Percentiles rank a stretch among this genome's conserved stretches.
phyloP scores from a whole-genome alignment of 1,139 yeast genomes.

The Kodamaea sp. region DNA sequence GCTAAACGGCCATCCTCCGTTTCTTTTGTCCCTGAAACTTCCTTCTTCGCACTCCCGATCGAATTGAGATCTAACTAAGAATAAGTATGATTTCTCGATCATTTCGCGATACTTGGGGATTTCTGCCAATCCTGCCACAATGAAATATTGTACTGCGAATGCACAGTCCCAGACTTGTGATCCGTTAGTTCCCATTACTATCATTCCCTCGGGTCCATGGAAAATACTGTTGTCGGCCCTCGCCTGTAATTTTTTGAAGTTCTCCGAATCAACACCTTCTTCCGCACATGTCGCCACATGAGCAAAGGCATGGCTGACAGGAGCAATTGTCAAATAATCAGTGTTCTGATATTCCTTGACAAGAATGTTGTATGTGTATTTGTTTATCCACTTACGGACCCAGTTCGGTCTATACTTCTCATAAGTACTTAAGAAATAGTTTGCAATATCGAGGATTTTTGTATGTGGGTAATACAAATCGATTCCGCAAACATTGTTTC shows the following conservation, averaged over 20 bases:
- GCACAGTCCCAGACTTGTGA: constrained; percentile 98
- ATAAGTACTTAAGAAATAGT: constrained; percentile 59
- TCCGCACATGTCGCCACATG: constrained; percentile 67
- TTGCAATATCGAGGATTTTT: constrained; percentile 60
- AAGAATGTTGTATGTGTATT: constrained; percentile 61
- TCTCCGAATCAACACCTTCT: constrained; percentile 69
- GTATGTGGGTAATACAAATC: constrained; percentile 96
- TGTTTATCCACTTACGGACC: constrained; percentile 57
- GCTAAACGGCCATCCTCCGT: constrained; percentile 97
- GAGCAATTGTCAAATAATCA: constrained; percentile 85
- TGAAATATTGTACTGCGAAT: constrained; percentile 81
- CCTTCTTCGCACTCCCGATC: constrained; percentile 77
- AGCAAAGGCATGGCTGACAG: constrained; percentile 86
- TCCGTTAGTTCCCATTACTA: constrained; percentile 97
- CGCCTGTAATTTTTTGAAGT: constrained; percentile 54
- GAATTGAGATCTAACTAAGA: constrained; percentile 81
- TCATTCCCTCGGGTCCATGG: constrained; percentile 88
- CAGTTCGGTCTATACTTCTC: constrained; percentile 79
- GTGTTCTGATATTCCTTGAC: constrained; percentile 79
- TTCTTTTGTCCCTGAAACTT: constrained; percentile 77
- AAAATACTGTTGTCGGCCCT: constrained; percentile 78
- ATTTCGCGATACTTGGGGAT: constrained; percentile 64
- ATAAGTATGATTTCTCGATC: constrained; percentile 64
- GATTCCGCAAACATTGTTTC: constrained; percentile 87
- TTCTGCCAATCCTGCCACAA: constrained; percentile 78